A percentile compares a stretch with the other conserved stretches of the same genome.
These are phyloP conservation scores for Sphaerulina populicola DNA, from an alignment of 2,329 filamentous ascomycete genomes.

Conservation along the genomic window DNA sequence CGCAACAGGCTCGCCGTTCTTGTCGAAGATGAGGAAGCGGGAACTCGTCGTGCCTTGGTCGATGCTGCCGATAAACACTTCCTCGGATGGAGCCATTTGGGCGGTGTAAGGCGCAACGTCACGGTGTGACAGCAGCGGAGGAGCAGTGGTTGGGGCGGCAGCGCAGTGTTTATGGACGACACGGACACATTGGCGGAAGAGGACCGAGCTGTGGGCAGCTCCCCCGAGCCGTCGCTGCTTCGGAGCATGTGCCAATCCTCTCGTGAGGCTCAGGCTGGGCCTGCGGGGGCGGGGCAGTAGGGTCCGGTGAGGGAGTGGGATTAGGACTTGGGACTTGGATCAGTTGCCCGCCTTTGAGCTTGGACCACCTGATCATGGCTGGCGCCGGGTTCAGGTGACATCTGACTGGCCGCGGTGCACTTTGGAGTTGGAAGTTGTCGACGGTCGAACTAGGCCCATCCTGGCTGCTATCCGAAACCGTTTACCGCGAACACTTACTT, in stretches of 20 bases:
- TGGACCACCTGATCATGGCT: constrained; percentile 2
- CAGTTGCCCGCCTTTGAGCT: constrained; percentile 10
- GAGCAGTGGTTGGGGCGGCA: neutral
- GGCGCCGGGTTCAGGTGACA: neutral
- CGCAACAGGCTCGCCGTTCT: constrained; percentile 65
- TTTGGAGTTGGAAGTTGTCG: neutral
- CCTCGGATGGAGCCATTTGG: constrained; percentile 23
- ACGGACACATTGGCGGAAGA: neutral
- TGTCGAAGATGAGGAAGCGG: constrained; percentile 83
- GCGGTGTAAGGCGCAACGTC: neutral
- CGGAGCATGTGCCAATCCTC: constrained; percentile 16
- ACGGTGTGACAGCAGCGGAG: neutral
- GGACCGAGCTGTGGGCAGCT: constrained; percentile 6
- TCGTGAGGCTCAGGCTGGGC: neutral
- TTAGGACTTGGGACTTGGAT: neutral
- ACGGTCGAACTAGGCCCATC: too few relatives aligned
- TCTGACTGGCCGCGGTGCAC: neutral
- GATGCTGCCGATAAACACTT: constrained; percentile 75
- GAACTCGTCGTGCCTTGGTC: constrained; percentile 88
- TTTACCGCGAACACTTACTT: too few relatives aligned
- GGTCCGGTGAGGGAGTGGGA: too few relatives aligned
- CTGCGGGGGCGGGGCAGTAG: neutral
- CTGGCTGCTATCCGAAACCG: too few relatives aligned
- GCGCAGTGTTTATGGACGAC: constrained; percentile 10
- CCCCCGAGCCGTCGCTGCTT: constrained; percentile 12